Conservation (phyloP, 2,329 filamentous ascomycete genomes). For the Neurospora sp. region DNA sequence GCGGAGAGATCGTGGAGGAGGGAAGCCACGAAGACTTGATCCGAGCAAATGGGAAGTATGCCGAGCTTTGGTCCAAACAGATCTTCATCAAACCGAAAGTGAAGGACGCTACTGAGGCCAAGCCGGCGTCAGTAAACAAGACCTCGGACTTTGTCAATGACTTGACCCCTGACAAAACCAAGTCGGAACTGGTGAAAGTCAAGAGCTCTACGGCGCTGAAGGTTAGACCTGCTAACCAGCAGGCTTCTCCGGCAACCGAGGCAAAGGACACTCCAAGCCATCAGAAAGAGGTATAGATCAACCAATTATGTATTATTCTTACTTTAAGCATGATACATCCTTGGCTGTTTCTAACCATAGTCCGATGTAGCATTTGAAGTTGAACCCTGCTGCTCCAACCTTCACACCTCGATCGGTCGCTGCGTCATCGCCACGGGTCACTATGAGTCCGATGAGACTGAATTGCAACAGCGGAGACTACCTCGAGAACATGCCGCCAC, state of each 20-base stretch:
- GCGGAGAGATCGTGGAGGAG: constrained; percentile 53
- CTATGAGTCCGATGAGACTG: constrained; percentile 15
- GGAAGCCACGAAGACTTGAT: constrained; percentile 52
- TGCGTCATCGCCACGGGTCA: constrained; percentile 5
- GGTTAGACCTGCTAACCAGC: constrained; percentile 3
- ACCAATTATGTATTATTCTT: constrained; percentile 24
- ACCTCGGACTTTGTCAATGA: constrained; percentile 25
- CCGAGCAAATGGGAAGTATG: constrained; percentile 48
- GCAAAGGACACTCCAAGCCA: constrained; percentile 22
- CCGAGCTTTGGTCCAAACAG: constrained; percentile 56
- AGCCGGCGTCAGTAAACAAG: constrained; percentile 12
- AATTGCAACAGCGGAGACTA: constrained; percentile 7
- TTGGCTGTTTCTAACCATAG: constrained; percentile 32
- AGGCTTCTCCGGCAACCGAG: not conserved
- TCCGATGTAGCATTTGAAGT: constrained; percentile 35
- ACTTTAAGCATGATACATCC: constrained; percentile 7
- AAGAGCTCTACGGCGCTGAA: constrained; percentile 12
- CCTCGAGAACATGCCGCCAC: constrained; percentile 4
- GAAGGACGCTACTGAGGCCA: constrained; percentile 16
- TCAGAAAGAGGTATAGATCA: constrained; percentile 40
- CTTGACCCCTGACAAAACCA: constrained; percentile 26
- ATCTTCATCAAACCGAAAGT: constrained; percentile 43
- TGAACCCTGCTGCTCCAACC: constrained; percentile 45
- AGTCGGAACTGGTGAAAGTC: constrained; percentile 26
- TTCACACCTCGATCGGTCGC: constrained; percentile 38